Conservation (phyloP, 495 filamentous ascomycete genomes). For the Thermochaetoides thermophila region DNA sequence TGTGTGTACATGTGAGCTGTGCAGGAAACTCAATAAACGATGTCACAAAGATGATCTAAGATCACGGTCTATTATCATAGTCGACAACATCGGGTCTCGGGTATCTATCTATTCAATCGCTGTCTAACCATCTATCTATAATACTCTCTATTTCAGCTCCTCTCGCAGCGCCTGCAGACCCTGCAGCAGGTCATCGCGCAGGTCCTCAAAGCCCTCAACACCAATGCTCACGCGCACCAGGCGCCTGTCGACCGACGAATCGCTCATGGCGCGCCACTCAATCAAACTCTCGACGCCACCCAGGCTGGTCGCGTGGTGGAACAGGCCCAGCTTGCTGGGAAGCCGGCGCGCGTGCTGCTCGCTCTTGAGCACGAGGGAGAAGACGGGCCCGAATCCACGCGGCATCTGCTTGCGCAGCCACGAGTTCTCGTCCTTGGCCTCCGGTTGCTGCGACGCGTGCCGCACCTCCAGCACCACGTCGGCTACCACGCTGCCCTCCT, state of each 20-base stretch:
- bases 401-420: constrained; percentile 91
- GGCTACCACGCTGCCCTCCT: constrained; percentile 26
- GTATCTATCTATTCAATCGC: not conserved
- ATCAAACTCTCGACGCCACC: constrained; percentile 91
- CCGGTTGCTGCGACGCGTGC: constrained; percentile 63
- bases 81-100: not conserved
- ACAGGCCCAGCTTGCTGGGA: constrained; percentile 63
- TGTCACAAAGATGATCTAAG: too few relatives aligned
- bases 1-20: too few relatives aligned
- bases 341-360: constrained; percentile 47
- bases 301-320: constrained; percentile 89
- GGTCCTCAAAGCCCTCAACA: constrained; percentile 74
- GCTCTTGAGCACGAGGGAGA: constrained; percentile 51
- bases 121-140: not conserved
- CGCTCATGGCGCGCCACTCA: constrained; percentile 79
- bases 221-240: constrained; percentile 76
- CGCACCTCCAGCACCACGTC: constrained; percentile 43
- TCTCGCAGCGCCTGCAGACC: constrained; percentile 46
- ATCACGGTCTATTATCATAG: too few relatives aligned
- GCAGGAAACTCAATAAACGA: too few relatives aligned
- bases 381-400: constrained; percentile 78
- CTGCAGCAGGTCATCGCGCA: constrained; percentile 56
- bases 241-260: constrained; percentile 52
- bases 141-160: constrained; percentile 20
- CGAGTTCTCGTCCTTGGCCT: constrained; percentile 37